These are phyloP conservation scores for Actinomortierella ambigua DNA, from an alignment of 371 early-diverging fungal species.

Conservation along the genomic window DNA sequence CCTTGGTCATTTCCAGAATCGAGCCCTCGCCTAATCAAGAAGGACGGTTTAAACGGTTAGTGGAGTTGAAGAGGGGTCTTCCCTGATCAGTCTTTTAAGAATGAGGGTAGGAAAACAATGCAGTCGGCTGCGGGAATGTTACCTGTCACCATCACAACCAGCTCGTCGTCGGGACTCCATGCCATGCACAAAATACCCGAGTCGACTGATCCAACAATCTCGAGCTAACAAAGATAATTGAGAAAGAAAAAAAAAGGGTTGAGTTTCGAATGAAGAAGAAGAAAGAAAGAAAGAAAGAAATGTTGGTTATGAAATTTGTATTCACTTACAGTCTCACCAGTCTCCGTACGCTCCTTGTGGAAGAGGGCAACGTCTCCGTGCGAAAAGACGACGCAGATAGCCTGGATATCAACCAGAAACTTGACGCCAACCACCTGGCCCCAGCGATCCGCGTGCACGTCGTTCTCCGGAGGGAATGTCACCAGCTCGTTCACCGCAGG, in stretches of 20 bases:
- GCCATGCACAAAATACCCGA: constrained; percentile 77
- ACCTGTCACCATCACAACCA: constrained; percentile 84
- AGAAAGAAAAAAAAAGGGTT: constrained; percentile 7
- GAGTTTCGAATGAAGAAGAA: neutral
- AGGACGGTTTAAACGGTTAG: neutral
- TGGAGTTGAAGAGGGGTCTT: no score
- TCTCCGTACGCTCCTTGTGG: constrained; percentile 55
- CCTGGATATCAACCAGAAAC: constrained; percentile 68
- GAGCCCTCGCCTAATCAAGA: constrained; percentile 64
- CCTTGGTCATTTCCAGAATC: constrained; percentile 90
- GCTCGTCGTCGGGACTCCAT: constrained; percentile 95
- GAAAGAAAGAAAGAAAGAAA: neutral
- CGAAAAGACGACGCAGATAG: constrained; percentile 64
- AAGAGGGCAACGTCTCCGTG: constrained; percentile 78
- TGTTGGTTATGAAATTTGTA: neutral
- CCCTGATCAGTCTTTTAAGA: no score
- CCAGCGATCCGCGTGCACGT: constrained; percentile 36
- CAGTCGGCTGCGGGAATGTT: constrained; percentile 9
- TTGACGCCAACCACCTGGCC: constrained; percentile 57
- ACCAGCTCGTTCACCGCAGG: constrained; percentile 40
- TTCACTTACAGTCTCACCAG: constrained; percentile 53
- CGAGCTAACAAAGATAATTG: no score
- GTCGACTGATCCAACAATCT: constrained; percentile 80
- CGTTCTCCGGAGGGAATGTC: constrained; percentile 44
- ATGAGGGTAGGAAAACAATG: neutral